These are phyloP conservation scores for Chytriomyces confervae DNA, from an alignment of 192 early-diverging fungal genomes.

Conservation along the genomic window DNA sequence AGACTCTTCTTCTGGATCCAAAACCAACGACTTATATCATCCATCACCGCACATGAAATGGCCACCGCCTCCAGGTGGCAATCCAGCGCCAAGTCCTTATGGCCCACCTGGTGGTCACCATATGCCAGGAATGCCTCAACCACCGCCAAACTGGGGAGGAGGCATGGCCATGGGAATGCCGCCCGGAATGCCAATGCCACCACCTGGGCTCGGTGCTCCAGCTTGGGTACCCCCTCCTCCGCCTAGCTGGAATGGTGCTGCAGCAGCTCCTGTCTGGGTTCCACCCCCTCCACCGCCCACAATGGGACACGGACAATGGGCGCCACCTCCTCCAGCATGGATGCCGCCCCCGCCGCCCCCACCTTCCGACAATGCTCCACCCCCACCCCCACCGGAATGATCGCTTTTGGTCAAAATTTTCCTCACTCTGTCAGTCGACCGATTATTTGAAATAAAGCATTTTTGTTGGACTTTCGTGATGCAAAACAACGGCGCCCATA, in stretches of 20 bases:
- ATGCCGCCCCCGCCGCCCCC: slow-evolving; percentile 45
- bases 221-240: slow-evolving; percentile 11
- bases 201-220: not conserved
- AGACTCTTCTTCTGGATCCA: slow-evolving; percentile 13
- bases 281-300: slow-evolving; percentile 31
- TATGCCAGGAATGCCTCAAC: slow-evolving; percentile 9
- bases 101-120: not conserved
- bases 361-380: slow-evolving; percentile 22
- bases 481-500: too few species aligned
- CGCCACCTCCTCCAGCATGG: slow-evolving; percentile 31
- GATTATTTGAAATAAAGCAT: too few species aligned
- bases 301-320: not conserved
- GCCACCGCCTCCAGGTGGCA: too few species aligned
- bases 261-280: slow-evolving; percentile 37
- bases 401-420: not conserved
- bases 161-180: too few species aligned
- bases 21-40: not conserved
- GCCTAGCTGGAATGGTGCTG: not conserved
- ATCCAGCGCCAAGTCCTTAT: too few species aligned
- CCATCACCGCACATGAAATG: too few species aligned
- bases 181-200: too few species aligned
- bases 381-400: slow-evolving; percentile 31
- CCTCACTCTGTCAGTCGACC: too few species aligned
- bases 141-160: too few species aligned
- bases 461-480: too few species aligned